phyloP scores from a whole-genome alignment of 345 rosid species.

The Brassica carinata region DNA sequence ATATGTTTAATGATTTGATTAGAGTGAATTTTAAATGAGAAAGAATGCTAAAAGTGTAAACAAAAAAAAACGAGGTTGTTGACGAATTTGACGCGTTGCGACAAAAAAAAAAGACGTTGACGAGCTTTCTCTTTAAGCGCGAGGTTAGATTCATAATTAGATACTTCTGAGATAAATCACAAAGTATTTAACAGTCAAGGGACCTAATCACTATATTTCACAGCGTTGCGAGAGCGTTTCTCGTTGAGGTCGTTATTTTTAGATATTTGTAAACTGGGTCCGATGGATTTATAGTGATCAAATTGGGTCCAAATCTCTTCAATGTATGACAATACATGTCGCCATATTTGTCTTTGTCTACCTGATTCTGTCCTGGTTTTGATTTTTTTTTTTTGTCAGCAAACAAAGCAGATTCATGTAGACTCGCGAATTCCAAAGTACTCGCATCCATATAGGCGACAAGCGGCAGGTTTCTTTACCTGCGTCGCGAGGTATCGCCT shows the following conservation, averaged over 20 bases:
- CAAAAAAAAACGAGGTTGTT: slow-evolving; percentile 27
- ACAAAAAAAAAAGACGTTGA: neutral
- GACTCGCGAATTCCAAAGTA: too few species aligned
- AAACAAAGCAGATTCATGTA: too few species aligned
- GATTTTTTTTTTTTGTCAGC: too few species aligned
- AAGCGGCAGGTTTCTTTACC: too few species aligned
- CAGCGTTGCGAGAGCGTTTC: neutral
- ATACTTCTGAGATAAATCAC: neutral
- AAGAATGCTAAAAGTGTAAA: neutral
- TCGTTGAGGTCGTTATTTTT: slow-evolving; percentile 17
- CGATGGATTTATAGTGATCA: slow-evolving; percentile 22
- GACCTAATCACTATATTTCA: neutral
- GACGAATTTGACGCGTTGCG: neutral
- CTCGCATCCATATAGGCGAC: too few species aligned
- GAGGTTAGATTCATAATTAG: neutral
- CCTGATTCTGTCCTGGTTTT: neutral
- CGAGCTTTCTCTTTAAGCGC: neutral
- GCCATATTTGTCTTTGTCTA: slow-evolving; percentile 7
- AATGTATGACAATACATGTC: slow-evolving; percentile 26
- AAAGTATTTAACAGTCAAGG: neutral
- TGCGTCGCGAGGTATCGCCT: too few species aligned
- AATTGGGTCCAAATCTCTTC: slow-evolving; percentile 22
- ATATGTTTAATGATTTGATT: neutral
- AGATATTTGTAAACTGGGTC: slow-evolving; percentile 32
- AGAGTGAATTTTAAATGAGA: neutral